phyloP scores from a whole-genome alignment of 2,329 filamentous ascomycete species.

The Leptographium lundbergii region DNA sequence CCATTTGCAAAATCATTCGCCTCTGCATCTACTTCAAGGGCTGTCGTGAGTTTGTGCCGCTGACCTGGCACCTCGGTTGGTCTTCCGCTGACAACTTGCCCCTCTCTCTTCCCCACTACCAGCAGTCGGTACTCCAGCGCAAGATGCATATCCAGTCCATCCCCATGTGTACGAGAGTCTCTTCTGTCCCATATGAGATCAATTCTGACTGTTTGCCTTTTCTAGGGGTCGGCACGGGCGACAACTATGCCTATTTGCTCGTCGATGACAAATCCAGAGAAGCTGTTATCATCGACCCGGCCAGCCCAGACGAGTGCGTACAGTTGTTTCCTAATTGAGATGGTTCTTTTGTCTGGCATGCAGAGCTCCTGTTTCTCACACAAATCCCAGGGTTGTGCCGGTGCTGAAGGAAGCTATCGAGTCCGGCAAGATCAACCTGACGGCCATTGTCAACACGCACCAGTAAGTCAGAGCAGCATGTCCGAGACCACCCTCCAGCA shows the following conservation, averaged over 20 bases:
- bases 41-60: not conserved
- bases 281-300: conserved; percentile 68
- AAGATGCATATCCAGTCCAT: conserved; percentile 80
- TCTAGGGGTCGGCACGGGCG: conserved; percentile 39
- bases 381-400: conserved; percentile 37
- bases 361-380: not conserved
- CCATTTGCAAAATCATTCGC: conserved; percentile 1
- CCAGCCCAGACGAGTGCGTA: conserved; percentile 61
- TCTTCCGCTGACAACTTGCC: not conserved
- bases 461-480: conserved; percentile 48
- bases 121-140: conserved; percentile 20
- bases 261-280: conserved; percentile 68
- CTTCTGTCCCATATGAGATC: conserved; percentile 29
- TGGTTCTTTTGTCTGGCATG: not conserved
- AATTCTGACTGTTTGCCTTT: not conserved
- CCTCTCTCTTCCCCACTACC: not conserved
- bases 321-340: not conserved
- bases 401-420: conserved; percentile 62
- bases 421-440: conserved; percentile 65
- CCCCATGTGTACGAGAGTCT: conserved; percentile 59
- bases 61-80: not conserved
- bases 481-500: not conserved
- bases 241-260: conserved; percentile 81
- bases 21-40: not conserved
- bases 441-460: conserved; percentile 89